These are phyloP conservation scores for Claviceps fusiformis DNA, from an alignment of 2,329 filamentous ascomycete genomes.

Conservation along the genomic window DNA sequence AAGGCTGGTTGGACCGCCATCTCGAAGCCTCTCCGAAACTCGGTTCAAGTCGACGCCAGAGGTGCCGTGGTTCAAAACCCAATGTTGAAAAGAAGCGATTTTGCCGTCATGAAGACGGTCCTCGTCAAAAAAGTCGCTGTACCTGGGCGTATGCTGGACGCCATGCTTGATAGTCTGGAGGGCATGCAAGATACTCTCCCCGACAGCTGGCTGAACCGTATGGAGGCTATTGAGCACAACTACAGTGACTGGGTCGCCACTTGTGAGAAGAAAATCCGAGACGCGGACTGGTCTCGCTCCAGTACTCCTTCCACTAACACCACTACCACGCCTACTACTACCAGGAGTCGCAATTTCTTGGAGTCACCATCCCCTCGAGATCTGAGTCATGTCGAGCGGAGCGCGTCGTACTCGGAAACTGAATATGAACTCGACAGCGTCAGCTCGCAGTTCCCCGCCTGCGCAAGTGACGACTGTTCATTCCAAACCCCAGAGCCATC, in stretches of 20 bases:
- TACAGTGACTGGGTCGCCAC: constrained; percentile 72
- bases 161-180: constrained; percentile 76
- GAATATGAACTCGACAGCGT: not conserved
- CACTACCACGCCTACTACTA: no score
- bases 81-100: constrained; percentile 30
- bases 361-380: not conserved
- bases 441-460: not conserved
- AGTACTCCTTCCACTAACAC: no score
- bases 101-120: constrained; percentile 44
- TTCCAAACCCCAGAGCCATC: not conserved
- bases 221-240: constrained; percentile 65
- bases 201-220: constrained; percentile 71
- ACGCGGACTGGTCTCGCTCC: constrained; percentile 39
- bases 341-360: not conserved
- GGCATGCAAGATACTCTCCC: constrained; percentile 74
- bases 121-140: constrained; percentile 56
- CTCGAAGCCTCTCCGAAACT: constrained; percentile 14
- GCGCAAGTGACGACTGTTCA: not conserved
- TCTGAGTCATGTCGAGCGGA: not conserved
- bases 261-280: constrained; percentile 60
- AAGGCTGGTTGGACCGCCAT: constrained; percentile 54
- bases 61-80: constrained; percentile 9
- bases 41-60: constrained; percentile 9
- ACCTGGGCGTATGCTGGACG: constrained; percentile 63
- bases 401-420: not conserved